These are phyloP conservation scores for Lumnitzera racemosa DNA, from an alignment of 345 rosid genomes.

Conservation along the genomic window DNA sequence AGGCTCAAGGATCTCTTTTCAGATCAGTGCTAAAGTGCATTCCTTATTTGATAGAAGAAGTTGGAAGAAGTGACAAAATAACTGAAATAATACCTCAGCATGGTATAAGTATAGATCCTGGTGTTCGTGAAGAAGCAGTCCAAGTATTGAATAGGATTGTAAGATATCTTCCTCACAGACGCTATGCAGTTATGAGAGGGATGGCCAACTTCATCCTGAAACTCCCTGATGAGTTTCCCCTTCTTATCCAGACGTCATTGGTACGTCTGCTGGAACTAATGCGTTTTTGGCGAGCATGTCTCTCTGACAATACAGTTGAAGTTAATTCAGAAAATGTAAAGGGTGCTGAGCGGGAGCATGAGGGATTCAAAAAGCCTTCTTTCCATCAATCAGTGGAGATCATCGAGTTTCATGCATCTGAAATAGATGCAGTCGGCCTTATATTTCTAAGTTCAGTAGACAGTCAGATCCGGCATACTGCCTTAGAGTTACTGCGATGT, in stretches of 20 bases:
- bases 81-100: slow-evolving; percentile 98
- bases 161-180: slow-evolving; percentile 83
- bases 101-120: slow-evolving; percentile 97
- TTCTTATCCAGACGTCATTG: slow-evolving; percentile 90
- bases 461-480: slow-evolving; percentile 96
- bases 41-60: slow-evolving; percentile 95
- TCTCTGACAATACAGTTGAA: slow-evolving; percentile 62
- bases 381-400: slow-evolving; percentile 61
- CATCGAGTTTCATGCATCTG: slow-evolving; percentile 80
- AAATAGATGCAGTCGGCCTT: slow-evolving; percentile 96
- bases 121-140: slow-evolving; percentile 98
- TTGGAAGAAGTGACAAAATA: slow-evolving; percentile 93
- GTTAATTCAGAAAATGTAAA: slow-evolving; percentile 38
- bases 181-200: slow-evolving; percentile 96
- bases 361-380: slow-evolving; percentile 63
- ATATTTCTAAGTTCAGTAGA: slow-evolving; percentile 92
- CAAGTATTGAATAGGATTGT: slow-evolving; percentile 92
- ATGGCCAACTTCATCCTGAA: slow-evolving; percentile 91
- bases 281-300: slow-evolving; percentile 98
- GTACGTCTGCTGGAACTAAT: slow-evolving; percentile 92
- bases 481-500: slow-evolving; percentile 89
- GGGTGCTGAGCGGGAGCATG: slow-evolving; percentile 36
- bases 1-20: slow-evolving; percentile 92
- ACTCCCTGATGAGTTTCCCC: slow-evolving; percentile 98
- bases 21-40: slow-evolving; percentile 93